These are phyloP conservation scores for Elsinoe arachidis DNA, from an alignment of 2,329 filamentous ascomycete genomes.

Conservation along the genomic window DNA sequence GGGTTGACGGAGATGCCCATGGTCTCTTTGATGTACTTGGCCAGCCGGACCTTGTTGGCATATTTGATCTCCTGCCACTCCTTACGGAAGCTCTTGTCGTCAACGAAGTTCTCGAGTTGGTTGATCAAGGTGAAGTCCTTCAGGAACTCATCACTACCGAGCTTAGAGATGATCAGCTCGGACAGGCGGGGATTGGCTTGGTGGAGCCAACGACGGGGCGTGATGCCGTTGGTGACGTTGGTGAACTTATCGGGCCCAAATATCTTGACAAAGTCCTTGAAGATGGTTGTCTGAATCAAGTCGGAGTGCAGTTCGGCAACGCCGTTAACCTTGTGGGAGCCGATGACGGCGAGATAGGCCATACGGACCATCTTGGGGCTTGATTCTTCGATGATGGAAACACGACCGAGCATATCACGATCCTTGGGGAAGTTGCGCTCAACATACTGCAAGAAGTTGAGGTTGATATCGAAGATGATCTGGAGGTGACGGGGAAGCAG, in stretches of 20 bases:
- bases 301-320: conserved; percentile 97
- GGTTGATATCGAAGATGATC: conserved; percentile 97
- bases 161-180: conserved; percentile 83
- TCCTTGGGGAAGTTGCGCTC: conserved; percentile 87
- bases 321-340: conserved; percentile 98
- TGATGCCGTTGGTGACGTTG: conserved; percentile 97
- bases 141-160: conserved; percentile 73
- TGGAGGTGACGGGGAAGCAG: conserved; percentile 88
- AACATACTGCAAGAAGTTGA: conserved; percentile 83
- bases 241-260: conserved; percentile 97
- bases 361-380: conserved; percentile 97
- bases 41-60: conserved; percentile 86
- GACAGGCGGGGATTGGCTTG: conserved; percentile 92
- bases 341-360: conserved; percentile 90
- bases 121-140: conserved; percentile 83
- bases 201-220: conserved; percentile 89
- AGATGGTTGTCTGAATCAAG: conserved; percentile 97
- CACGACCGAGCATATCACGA: conserved; percentile 70
- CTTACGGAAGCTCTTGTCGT: conserved; percentile 84
- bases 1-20: conserved; percentile 80
- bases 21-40: conserved; percentile 79
- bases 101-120: conserved; percentile 71
- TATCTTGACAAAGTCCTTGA: conserved; percentile 95
- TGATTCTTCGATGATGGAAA: conserved; percentile 97
- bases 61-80: conserved; percentile 97